phyloP scores from a whole-genome alignment of 2,329 filamentous ascomycete genomes.

The Botrytis sinoallii region DNA sequence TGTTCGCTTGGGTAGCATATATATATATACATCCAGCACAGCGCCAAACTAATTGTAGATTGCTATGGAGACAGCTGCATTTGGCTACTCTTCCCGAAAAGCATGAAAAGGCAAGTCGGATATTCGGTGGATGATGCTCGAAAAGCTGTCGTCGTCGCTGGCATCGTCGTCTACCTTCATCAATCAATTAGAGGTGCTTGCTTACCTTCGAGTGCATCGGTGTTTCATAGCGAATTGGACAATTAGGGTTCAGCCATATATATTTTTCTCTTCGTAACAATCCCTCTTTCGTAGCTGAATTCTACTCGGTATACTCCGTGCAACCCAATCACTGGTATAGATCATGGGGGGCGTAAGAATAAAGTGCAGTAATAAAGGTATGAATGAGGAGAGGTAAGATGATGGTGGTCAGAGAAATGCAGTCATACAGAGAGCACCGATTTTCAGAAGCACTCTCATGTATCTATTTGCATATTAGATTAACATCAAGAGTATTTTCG shows the following conservation, averaged over 20 bases:
- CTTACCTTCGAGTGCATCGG: neutral
- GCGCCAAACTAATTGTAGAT: neutral
- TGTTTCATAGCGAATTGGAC: slow-evolving; percentile 10
- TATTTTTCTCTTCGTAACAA: neutral
- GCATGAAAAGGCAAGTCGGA: neutral
- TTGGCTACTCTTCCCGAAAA: neutral
- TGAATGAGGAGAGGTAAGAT: neutral
- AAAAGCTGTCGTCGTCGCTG: neutral
- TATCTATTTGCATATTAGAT: neutral
- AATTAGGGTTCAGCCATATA: slow-evolving; percentile 2
- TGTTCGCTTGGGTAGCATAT: neutral
- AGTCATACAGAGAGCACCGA: neutral
- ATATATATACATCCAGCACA: neutral
- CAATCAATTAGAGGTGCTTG: neutral
- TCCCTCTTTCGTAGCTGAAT: neutral
- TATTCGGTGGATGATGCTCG: neutral
- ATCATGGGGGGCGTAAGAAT: slow-evolving; percentile 4
- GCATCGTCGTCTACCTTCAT: neutral
- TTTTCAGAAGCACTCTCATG: neutral
- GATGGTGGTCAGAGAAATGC: slow-evolving; percentile 17
- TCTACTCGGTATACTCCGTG: slow-evolving; percentile 15
- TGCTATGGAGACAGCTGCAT: neutral
- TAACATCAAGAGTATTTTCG: neutral
- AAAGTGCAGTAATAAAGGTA: neutral
- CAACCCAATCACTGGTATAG: neutral